phyloP scores from a whole-genome alignment of 2,329 filamentous ascomycete species.

The Lasiodiplodia gonubiensis region DNA sequence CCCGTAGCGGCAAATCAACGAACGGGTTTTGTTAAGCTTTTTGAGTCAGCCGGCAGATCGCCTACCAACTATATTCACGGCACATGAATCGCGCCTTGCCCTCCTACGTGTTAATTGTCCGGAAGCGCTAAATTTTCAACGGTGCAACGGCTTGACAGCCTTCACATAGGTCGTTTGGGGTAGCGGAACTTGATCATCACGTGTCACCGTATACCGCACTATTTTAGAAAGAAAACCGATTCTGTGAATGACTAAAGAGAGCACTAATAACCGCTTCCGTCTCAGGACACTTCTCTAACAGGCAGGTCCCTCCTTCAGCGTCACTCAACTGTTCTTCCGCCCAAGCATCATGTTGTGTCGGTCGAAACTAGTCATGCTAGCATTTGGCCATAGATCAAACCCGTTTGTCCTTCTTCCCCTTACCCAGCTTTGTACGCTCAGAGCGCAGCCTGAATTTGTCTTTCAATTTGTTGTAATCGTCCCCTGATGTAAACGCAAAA shows the following conservation, averaged over 20 bases:
- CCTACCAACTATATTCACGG: not conserved
- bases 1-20: constrained; percentile 22
- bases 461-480: constrained; percentile 27
- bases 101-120: not conserved
- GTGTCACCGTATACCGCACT: not conserved
- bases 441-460: not conserved
- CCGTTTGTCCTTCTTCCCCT: not conserved
- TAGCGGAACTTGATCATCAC: not conserved
- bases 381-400: not conserved
- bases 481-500: constrained; percentile 27
- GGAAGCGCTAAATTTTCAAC: not conserved
- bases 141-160: not conserved
- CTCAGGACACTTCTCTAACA: not conserved
- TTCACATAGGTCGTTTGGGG: not conserved
- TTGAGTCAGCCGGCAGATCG: constrained; percentile 14
- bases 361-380: not conserved
- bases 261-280: not conserved
- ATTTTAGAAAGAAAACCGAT: not conserved
- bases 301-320: not conserved
- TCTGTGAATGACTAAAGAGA: constrained; percentile 19
- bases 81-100: constrained; percentile 13
- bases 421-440: not conserved
- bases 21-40: constrained; percentile 15
- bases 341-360: not conserved
- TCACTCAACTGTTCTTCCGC: constrained; percentile 2